Base-by-base conservation (phyloP, 441 rosid species). In the Capsella rubella region DNA sequence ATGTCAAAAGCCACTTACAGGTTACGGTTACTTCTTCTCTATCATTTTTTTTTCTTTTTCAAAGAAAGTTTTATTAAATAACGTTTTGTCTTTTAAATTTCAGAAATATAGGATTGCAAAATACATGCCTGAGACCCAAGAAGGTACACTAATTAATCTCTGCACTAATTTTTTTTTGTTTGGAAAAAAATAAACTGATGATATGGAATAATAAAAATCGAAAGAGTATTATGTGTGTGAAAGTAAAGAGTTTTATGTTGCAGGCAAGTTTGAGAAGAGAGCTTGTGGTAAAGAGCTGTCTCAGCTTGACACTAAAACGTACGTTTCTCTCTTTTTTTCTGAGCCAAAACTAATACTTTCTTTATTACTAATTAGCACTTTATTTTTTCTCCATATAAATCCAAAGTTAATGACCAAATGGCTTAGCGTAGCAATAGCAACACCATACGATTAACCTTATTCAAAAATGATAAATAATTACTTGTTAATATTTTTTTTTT, bases 1-100 rank as follows among this genome's bases (percentile, higher is more conserved):
- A 95, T 82, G 93, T 95, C 13, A 95, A 95, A 86, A 92, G 99
- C 80, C 99, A 90, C 67, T 78, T 94, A 84, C 99, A 94, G 91
- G 94, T 91, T 52, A 66, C 12, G 5, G 10, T 59, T 21, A 66
- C 59, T 52, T 58, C 63, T 50, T 51, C 50, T 70, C 37, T 46
- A 31, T 8, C 40, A 64, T 9, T 5, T 46, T 55, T 55, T 16
- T 9, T 29, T 25, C 15, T 15, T 16, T 49, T 4, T 8, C 29
- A 37, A 47, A 53, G 43, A 67, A 71, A 21, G 55, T 69, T 37
- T 40, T 11, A 12, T 61, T 64, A 32, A 72, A 60, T 32, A 45
- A 31, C 45, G 2, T 14, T 69, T 63, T 27, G 28, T 47, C 25
- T 47, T 49, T 47, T 40, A 35, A 74, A 57, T 80, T 56, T 64